phyloP scores from a whole-genome alignment of 305 asterid genomes.

The Fraxinus paxiana region DNA sequence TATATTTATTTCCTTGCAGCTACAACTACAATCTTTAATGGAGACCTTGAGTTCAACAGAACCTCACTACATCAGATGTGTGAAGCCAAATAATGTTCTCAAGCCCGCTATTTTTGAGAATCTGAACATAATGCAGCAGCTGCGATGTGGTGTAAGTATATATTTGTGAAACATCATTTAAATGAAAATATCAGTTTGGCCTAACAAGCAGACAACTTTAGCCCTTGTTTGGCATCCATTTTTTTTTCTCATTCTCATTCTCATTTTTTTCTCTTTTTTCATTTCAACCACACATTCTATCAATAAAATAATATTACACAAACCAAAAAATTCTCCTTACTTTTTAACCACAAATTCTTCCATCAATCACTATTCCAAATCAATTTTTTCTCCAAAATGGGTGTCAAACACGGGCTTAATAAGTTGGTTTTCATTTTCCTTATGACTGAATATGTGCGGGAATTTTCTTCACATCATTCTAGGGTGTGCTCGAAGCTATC shows the following conservation, averaged over 20 bases:
- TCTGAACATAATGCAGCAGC: slow-evolving; percentile 81
- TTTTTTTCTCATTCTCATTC: too few relatives aligned
- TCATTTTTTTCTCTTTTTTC: too few relatives aligned
- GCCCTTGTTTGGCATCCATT: too few relatives aligned
- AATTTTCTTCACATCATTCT: slow-evolving; percentile 9
- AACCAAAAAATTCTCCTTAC: too few relatives aligned
- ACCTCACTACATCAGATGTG: slow-evolving; percentile 99
- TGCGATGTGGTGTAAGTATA: slow-evolving; percentile 98
- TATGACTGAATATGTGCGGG: slow-evolving; percentile 13
- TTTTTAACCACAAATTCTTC: too few relatives aligned
- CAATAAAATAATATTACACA: too few relatives aligned
- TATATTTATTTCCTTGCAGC: slow-evolving; percentile 52
- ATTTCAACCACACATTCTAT: too few relatives aligned
- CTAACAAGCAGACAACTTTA: neutral
- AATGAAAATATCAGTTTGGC: neutral
- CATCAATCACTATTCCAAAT: too few relatives aligned
- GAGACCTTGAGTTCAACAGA: slow-evolving; percentile 90
- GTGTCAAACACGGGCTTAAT: too few relatives aligned
- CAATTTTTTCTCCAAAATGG: too few relatives aligned
- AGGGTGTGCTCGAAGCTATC: slow-evolving; percentile 99
- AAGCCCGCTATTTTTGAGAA: slow-evolving; percentile 97
- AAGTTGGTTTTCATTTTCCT: neutral
- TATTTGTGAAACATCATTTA: slow-evolving; percentile 14
- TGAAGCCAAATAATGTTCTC: slow-evolving; percentile 88
- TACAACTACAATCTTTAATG: slow-evolving; percentile 96